Conservation (phyloP, 805 yeast species). For the Teunomyces barrocoloradensis region DNA sequence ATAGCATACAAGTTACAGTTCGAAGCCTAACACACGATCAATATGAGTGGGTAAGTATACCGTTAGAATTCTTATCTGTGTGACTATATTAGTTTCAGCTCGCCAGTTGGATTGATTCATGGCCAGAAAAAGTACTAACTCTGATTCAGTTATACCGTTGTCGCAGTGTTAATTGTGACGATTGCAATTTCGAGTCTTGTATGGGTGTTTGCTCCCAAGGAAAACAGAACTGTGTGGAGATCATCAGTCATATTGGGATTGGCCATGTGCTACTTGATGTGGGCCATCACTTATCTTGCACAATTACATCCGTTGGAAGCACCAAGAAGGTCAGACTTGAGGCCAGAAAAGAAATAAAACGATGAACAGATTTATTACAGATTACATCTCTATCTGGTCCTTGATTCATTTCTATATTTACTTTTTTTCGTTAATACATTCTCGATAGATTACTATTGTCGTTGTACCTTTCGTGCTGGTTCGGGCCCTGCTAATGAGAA, state of each 20-base stretch:
- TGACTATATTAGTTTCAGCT: too few relatives aligned
- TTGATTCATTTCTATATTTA: constrained; percentile 1
- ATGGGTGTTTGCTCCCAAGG: constrained; percentile 85
- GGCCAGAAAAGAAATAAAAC: constrained; percentile 56
- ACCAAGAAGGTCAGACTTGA: constrained; percentile 84
- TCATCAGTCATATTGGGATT: constrained; percentile 57
- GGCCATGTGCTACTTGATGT: constrained; percentile 80
- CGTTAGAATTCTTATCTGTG: too few relatives aligned
- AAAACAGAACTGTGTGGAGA: constrained; percentile 51
- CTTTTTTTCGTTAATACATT: not conserved
- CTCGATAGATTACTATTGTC: not conserved
- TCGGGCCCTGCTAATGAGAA: not conserved
- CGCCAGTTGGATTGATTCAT: too few relatives aligned
- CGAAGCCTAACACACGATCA: constrained; percentile 3
- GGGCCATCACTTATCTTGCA: constrained; percentile 87
- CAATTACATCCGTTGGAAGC: constrained; percentile 90
- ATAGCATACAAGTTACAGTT: not conserved
- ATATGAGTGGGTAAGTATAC: constrained; percentile 47
- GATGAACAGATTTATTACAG: not conserved
- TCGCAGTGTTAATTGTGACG: constrained; percentile 59
- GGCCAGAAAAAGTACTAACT: constrained; percentile 10
- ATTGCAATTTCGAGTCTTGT: constrained; percentile 59
- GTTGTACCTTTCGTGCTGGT: not conserved
- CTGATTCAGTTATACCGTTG: constrained; percentile 60
- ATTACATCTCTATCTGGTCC: not conserved